Evolutionary conservation across 768 basidiomycete genomes (phyloP).

Genomic region (Sutorius australiensis): DNA sequence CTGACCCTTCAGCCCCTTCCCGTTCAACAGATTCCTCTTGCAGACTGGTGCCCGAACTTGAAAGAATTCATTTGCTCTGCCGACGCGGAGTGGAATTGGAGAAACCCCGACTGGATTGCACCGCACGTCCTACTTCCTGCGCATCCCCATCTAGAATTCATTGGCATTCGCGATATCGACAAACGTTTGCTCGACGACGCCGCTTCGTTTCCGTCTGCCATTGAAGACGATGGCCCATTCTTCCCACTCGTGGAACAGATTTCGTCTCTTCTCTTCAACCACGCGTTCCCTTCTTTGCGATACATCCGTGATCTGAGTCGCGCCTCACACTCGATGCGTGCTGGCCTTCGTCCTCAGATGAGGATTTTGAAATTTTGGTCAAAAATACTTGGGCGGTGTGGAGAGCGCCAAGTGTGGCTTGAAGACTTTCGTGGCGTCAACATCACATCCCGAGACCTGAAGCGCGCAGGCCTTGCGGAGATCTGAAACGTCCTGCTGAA

Average conservation of each 20-base stretch:
- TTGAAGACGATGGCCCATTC: slow-evolving; percentile 47
- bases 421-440: slow-evolving; percentile 64
- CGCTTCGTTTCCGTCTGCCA: slow-evolving; percentile 29
- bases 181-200: slow-evolving; percentile 51
- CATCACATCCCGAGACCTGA: slow-evolving; percentile 45
- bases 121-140: slow-evolving; percentile 67
- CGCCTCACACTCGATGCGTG: slow-evolving; percentile 53
- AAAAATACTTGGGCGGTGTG: slow-evolving; percentile 47
- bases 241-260: slow-evolving; percentile 67
- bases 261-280: slow-evolving; percentile 48
- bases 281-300: slow-evolving; percentile 59
- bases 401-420: slow-evolving; percentile 54
- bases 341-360: slow-evolving; percentile 28
- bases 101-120: slow-evolving; percentile 75
- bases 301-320: slow-evolving; percentile 65
- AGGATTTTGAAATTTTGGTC: slow-evolving; percentile 48
- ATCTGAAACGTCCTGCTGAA: neutral
- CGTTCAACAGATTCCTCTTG: slow-evolving; percentile 44
- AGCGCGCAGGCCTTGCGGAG: slow-evolving; percentile 31
- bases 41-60: slow-evolving; percentile 68
- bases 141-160: slow-evolving; percentile 59
- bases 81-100: slow-evolving; percentile 81
- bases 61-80: slow-evolving; percentile 69
- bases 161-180: slow-evolving; percentile 71
- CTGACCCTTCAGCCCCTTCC: slow-evolving; percentile 44